phyloP scores from a whole-genome alignment of 2,329 filamentous ascomycete genomes.

The Phyllosticta citrichinensis region DNA sequence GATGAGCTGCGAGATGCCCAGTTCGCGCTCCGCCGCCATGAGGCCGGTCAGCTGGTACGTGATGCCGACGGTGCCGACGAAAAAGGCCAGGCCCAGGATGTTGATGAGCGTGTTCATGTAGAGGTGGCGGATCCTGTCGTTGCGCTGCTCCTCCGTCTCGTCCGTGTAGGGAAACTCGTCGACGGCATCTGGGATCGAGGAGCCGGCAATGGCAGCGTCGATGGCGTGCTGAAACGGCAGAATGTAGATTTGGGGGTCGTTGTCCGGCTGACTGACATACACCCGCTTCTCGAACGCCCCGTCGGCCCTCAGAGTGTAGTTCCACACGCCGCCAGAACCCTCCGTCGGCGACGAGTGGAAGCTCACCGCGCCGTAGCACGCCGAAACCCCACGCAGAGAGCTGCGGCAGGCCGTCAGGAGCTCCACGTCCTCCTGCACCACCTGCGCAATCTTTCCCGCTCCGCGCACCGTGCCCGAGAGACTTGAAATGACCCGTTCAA shows the following conservation, averaged over 20 bases:
- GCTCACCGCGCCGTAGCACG: constrained; percentile 63
- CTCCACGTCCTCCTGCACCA: constrained; percentile 45
- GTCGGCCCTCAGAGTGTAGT: constrained; percentile 75
- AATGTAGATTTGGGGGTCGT: constrained; percentile 68
- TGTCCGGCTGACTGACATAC: constrained; percentile 52
- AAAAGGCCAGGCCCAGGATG: constrained; percentile 68
- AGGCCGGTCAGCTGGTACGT: constrained; percentile 81
- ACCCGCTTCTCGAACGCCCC: constrained; percentile 57
- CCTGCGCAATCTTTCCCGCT: constrained; percentile 46
- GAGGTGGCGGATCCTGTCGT: constrained; percentile 51
- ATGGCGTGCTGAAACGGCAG: constrained; percentile 72
- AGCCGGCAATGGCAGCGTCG: constrained; percentile 58
- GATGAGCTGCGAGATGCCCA: constrained; percentile 77
- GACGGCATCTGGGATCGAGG: constrained; percentile 26
- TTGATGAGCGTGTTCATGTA: constrained; percentile 68
- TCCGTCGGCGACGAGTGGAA: constrained; percentile 68
- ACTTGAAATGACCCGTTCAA: constrained; percentile 58
- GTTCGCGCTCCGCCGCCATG: constrained; percentile 75
- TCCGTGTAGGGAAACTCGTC: constrained; percentile 70
- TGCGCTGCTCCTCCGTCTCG: constrained; percentile 56
- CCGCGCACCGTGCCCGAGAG: constrained; percentile 49
- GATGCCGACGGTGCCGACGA: constrained; percentile 69
- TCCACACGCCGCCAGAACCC: constrained; percentile 60
- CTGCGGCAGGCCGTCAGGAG: constrained; percentile 53
- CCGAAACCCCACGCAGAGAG: constrained; percentile 50